These are phyloP conservation scores for Colletotrichum nymphaeae DNA, from an alignment of 2,329 filamentous ascomycete genomes.

Conservation along the genomic window DNA sequence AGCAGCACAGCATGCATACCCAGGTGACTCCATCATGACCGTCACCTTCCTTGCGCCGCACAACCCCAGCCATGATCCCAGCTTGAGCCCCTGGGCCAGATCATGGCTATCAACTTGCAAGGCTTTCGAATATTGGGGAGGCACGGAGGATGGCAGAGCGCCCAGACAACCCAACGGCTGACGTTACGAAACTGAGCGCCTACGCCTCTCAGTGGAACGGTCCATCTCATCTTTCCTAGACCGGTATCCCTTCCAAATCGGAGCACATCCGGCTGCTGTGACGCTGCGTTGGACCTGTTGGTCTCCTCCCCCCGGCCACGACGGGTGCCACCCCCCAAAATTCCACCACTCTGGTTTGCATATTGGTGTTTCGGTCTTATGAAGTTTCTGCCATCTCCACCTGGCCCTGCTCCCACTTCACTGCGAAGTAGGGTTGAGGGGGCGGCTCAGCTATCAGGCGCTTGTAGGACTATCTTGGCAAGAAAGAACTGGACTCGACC, in stretches of 20 bases:
- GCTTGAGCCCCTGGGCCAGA: slow-evolving; percentile 17
- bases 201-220: slow-evolving; percentile 5
- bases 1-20: background rate
- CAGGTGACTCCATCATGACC: slow-evolving; percentile 10
- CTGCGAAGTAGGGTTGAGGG: background rate
- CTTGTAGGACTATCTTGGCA: background rate
- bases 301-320: slow-evolving; percentile 14
- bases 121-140: background rate
- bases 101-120: background rate
- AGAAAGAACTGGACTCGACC: no score
- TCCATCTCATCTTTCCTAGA: slow-evolving; percentile 24
- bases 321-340: slow-evolving; percentile 23
- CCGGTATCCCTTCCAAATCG: slow-evolving; percentile 28
- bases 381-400: slow-evolving; percentile 20
- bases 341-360: slow-evolving; percentile 28
- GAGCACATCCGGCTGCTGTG: slow-evolving; percentile 19
- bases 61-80: slow-evolving; percentile 10
- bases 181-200: background rate
- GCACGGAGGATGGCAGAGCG: slow-evolving; percentile 7
- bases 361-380: slow-evolving; percentile 31
- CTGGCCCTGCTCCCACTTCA: background rate
- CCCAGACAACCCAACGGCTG: slow-evolving; percentile 1
- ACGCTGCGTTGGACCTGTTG: background rate
- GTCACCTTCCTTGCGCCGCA: slow-evolving; percentile 18
- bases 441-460: slow-evolving; percentile 15